Conservation (phyloP, 23 red algal genomes). For the Gracilaria vermiculophylla region DNA sequence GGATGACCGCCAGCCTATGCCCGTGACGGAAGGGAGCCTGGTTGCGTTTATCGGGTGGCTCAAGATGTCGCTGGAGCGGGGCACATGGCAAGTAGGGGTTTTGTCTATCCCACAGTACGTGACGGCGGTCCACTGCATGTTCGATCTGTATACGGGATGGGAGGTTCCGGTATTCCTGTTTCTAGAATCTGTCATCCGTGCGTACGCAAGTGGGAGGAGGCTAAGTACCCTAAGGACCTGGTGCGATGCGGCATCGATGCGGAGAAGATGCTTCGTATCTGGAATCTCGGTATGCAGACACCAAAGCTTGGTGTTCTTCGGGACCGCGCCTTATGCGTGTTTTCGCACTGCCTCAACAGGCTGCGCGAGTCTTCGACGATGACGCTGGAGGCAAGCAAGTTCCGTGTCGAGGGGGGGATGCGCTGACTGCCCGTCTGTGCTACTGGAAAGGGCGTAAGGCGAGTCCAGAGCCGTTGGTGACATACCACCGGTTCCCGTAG, state of each 20-base stretch:
- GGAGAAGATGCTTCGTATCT: neutral
- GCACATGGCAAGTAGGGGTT: neutral
- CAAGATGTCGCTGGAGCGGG: neutral
- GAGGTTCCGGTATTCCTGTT: neutral
- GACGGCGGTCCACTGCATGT: neutral
- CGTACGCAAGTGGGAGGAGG: neutral
- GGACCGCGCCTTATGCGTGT: too few relatives aligned
- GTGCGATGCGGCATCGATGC: neutral
- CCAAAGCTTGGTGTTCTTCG: too few relatives aligned
- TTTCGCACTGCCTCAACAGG: too few relatives aligned
- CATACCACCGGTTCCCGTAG: too few relatives aligned
- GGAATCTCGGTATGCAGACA: too few relatives aligned
- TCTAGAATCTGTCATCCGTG: neutral
- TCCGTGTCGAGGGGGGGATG: too few relatives aligned
- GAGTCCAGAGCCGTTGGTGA: too few relatives aligned
- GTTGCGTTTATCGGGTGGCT: constrained; percentile 7
- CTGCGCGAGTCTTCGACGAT: too few relatives aligned
- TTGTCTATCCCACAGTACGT: neutral
- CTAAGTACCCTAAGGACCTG: neutral
- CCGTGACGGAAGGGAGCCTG: constrained; percentile 4
- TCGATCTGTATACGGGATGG: neutral
- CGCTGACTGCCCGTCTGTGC: too few relatives aligned
- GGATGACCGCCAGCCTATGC: neutral
- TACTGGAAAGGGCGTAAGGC: too few relatives aligned
- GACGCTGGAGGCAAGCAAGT: too few relatives aligned